Conservation (phyloP, 495 filamentous ascomycete species). For the Aspergillus olivimuriae region DNA sequence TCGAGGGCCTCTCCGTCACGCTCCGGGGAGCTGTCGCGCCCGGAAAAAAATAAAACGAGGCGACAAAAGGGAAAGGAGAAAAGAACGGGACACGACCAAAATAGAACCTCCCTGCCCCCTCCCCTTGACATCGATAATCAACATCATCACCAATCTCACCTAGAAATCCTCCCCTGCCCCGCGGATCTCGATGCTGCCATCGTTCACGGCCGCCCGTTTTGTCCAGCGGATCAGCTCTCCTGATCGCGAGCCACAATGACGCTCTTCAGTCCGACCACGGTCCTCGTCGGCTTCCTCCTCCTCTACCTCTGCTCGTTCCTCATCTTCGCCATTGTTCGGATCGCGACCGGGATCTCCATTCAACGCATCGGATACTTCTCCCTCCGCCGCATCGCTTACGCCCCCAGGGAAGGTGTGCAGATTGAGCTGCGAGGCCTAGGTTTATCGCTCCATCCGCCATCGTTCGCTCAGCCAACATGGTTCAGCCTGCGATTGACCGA, state of each 20-base stretch:
- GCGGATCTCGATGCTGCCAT: constrained; percentile 21
- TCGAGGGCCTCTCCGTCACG: not conserved
- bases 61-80: not conserved
- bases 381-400: constrained; percentile 81
- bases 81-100: not conserved
- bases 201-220: constrained; percentile 11
- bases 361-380: constrained; percentile 91
- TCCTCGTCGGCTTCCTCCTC: constrained; percentile 75
- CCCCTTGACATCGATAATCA: constrained; percentile 3
- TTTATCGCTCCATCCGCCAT: constrained; percentile 81
- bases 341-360: constrained; percentile 90
- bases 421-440: constrained; percentile 88
- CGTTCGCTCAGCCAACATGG: constrained; percentile 97
- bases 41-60: not conserved
- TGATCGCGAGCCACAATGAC: constrained; percentile 48
- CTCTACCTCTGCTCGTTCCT: constrained; percentile 89
- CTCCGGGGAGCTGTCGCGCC: constrained; percentile 5
- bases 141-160: constrained; percentile 10
- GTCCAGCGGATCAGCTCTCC: constrained; percentile 31
- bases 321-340: constrained; percentile 85
- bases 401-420: constrained; percentile 75
- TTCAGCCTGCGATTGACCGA: constrained; percentile 82
- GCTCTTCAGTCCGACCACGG: constrained; percentile 64
- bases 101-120: not conserved
- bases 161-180: not conserved